Base-by-base conservation (phyloP, 2,329 filamentous ascomycete genomes). In the Xenoacremonium recifei region DNA sequence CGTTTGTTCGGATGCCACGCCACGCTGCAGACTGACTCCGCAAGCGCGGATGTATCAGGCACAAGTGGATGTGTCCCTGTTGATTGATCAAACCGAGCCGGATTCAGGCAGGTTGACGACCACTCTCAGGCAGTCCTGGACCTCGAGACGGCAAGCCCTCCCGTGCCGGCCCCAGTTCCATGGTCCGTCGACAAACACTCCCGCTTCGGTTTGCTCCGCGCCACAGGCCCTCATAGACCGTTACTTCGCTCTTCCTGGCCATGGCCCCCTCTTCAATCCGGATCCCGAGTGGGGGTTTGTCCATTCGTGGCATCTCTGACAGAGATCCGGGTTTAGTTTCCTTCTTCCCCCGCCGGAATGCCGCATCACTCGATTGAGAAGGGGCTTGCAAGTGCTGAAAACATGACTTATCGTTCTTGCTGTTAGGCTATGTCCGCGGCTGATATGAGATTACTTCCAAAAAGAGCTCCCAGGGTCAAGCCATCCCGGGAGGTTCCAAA, bases 141-240 rank as follows among this genome's bases (percentile, higher is more conserved):
- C 45, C 44, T 55, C 48, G 52, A 52, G 21, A n/a, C 42, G 50
- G 46, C 25, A 42, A 41, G 20, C n/a, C n/a, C 34, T 39, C 32
- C 43, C 37, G 39, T 29, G 44, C 36, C 49, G 50, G 7, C 7
- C 6, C 29, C 6, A 15, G 6, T 31, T 31, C 17, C 6, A 15
- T n/a, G 7, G 6, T 6, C n/a, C 29, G n/a, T 15, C 29, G 25
- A 31, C 51, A 55, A 54, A 52, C 48, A 37, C 19, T 15, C 45
- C 40, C 44, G 40, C 19, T 12, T 35, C 35, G 21, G 44, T 40
- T 53, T 44, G 50, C 37, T 37, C 35, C 32, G 20, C 32, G 32
- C 32, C 32, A 20, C 17, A 7, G 17, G 18, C 15, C n/a, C n/a
- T 19, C 16, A 34, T 18, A 34, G 16, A 7, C 7, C 16, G 20